Evolutionary conservation across 106 monocot genomes (phyloP).

Genomic region (Posidonia australis): DNA sequence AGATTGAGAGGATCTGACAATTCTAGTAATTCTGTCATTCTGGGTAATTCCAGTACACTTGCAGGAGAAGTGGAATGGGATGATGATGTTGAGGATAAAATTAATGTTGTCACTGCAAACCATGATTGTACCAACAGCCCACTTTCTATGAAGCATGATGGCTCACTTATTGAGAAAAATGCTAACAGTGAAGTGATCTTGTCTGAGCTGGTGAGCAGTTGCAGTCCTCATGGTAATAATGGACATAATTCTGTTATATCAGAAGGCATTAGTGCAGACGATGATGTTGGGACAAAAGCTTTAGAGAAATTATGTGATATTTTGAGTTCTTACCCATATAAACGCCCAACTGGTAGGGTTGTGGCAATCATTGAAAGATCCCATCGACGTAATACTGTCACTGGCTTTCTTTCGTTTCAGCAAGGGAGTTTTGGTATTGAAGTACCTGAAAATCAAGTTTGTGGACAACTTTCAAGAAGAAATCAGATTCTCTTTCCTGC

Average conservation of each 20-base stretch:
- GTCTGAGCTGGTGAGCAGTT: background rate
- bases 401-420: slow-evolving; percentile 59
- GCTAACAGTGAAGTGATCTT: background rate
- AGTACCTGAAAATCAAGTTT: slow-evolving; percentile 7
- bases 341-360: slow-evolving; percentile 82
- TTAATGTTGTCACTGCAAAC: background rate
- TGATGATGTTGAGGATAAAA: slow-evolving; percentile 16
- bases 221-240: background rate
- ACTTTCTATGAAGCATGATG: background rate
- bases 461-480: slow-evolving; percentile 19
- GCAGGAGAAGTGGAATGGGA: slow-evolving; percentile 20
- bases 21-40: slow-evolving; percentile 4
- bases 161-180: background rate
- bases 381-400: slow-evolving; percentile 43
- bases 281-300: slow-evolving; percentile 24
- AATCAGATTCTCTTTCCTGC: slow-evolving; percentile 1
- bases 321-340: slow-evolving; percentile 43
- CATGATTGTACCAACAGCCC: background rate
- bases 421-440: slow-evolving; percentile 8
- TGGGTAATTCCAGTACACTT: slow-evolving; percentile 9
- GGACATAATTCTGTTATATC: background rate
- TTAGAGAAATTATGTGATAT: slow-evolving; percentile 39
- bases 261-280: background rate
- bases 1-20: slow-evolving; percentile 45
- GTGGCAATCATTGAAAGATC: slow-evolving; percentile 63